phyloP scores from a whole-genome alignment of 129 eudicot species.

The Calendula officinalis region DNA sequence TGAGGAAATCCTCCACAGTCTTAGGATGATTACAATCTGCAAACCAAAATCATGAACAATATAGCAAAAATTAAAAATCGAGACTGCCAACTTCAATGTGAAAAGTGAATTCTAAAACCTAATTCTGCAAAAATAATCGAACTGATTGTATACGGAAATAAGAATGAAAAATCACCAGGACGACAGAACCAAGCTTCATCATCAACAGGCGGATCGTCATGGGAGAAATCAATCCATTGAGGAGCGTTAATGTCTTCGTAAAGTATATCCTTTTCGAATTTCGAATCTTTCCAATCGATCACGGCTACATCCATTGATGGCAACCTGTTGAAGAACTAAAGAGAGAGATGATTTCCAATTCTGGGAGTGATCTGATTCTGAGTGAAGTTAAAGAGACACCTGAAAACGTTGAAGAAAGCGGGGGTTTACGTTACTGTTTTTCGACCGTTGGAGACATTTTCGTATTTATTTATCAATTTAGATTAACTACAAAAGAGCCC shows the following conservation, averaged over 20 bases:
- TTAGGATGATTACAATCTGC: slow-evolving; percentile 92
- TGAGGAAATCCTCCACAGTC: slow-evolving; percentile 72
- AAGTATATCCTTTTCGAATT: slow-evolving; percentile 53
- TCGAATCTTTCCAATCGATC: slow-evolving; percentile 81
- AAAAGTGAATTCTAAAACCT: neutral
- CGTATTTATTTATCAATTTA: slow-evolving; percentile 6
- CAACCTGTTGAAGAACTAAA: neutral
- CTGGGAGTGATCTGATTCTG: neutral
- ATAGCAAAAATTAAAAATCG: neutral
- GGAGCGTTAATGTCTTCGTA: slow-evolving; percentile 78
- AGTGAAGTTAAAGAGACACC: slow-evolving; percentile 16
- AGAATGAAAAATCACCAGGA: slow-evolving; percentile 43
- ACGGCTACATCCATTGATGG: slow-evolving; percentile 61
- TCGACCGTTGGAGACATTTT: slow-evolving; percentile 35
- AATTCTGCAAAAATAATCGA: neutral
- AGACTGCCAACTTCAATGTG: neutral
- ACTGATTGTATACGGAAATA: neutral
- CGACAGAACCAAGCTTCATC: slow-evolving; percentile 88
- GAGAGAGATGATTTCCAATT: neutral
- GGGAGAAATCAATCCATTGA: slow-evolving; percentile 71
- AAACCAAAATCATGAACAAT: neutral
- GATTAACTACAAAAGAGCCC: neutral
- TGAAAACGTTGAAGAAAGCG: slow-evolving; percentile 14
- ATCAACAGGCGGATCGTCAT: slow-evolving; percentile 38
- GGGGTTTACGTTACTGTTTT: slow-evolving; percentile 35